Percentiles rank a stretch among this genome's conserved stretches.
Conservation (phyloP, 805 yeast species). For the Jamesozyma rosinii region DNA sequence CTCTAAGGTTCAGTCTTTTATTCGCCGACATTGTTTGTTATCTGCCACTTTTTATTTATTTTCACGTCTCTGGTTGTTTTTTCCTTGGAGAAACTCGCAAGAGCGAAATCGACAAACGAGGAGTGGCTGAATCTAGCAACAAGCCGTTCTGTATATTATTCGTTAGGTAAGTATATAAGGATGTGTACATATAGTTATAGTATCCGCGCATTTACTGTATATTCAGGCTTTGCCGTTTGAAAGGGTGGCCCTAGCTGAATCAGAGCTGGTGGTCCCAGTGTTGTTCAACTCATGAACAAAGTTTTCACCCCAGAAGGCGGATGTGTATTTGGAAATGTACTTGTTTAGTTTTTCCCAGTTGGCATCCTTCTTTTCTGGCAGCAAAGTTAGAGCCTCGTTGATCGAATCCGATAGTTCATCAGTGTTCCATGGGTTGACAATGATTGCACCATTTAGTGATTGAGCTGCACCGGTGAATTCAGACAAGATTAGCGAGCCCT, state of each 20-base stretch:
- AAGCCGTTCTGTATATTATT: too few relatives aligned
- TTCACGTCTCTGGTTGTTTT: too few relatives aligned
- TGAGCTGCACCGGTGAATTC: constrained; percentile 99
- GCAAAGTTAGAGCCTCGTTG: constrained; percentile 75
- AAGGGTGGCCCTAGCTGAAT: not conserved
- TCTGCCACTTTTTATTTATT: too few relatives aligned
- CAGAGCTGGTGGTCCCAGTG: constrained; percentile 8
- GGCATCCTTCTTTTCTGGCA: constrained; percentile 66
- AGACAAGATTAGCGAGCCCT: constrained; percentile 79
- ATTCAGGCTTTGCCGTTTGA: not conserved
- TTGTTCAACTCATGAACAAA: constrained; percentile 78
- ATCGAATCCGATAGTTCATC: constrained; percentile 86
- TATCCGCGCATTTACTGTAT: too few relatives aligned
- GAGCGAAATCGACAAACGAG: too few relatives aligned
- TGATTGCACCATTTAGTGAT: constrained; percentile 83
- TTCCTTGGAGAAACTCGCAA: too few relatives aligned
- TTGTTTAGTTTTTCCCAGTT: constrained; percentile 78
- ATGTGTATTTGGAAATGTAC: constrained; percentile 87
- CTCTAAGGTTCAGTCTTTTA: too few relatives aligned
- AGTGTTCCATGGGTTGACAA: constrained; percentile 97
- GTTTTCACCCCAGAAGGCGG: constrained; percentile 94
- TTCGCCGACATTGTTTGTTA: too few relatives aligned
- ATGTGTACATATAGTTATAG: too few relatives aligned
- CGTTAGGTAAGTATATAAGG: too few relatives aligned
- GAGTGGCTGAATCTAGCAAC: too few relatives aligned